Evolutionary conservation across 2,329 filamentous ascomycete species (phyloP), one percentile per base, ranked within the genome.

Genomic region (Colletotrichum theobromicola): DNA sequence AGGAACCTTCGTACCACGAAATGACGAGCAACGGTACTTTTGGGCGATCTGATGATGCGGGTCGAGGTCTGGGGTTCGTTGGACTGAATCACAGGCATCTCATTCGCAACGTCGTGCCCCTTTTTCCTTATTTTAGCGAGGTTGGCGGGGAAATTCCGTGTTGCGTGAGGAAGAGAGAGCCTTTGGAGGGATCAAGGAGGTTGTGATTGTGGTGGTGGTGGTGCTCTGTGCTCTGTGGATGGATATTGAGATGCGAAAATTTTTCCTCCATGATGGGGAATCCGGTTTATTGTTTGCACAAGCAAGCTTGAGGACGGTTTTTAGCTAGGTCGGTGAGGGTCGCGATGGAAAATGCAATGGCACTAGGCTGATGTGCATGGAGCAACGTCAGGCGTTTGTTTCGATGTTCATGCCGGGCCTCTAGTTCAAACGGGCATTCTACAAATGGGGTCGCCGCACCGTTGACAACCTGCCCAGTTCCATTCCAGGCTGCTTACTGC

Each of bases 391-490:
- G 55, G 35, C 57, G 28, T 60, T 68, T 53, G 64, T 67, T 67
- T 58, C 64, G 15, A 60, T 32, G 32, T 61, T 57, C 72, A 67
- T 66, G 62, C 72, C 65, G 28, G 55, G 26, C 34, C 30, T 24
- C 58, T 67, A 71, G 55, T 24, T 67, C 68, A 72, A 72, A 74
- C 62, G 57, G 64, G 24, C 42, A 62, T 74, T 74, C 62, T 61
- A 72, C 72, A 57, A 74, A 74, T 72, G 72, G 72, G 72, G 72
- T 72, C 32, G 35, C 72, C 72, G 72, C 21, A 37, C 72, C 68
- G 72, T 74, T 53, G 50, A 35, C 65, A 55, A 34, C 55, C 63
- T n/a, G n/a, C n/a, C n/a, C n/a, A n/a, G n/a, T n/a, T n/a, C n/a
- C n/a, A n/a, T n/a, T n/a, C n/a, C n/a, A n/a, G n/a, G n/a, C n/a